Evolutionary conservation across 495 filamentous ascomycete species (phyloP), one percentile per base, ranked within the genome.

Genomic region (Zalerion maritima): DNA sequence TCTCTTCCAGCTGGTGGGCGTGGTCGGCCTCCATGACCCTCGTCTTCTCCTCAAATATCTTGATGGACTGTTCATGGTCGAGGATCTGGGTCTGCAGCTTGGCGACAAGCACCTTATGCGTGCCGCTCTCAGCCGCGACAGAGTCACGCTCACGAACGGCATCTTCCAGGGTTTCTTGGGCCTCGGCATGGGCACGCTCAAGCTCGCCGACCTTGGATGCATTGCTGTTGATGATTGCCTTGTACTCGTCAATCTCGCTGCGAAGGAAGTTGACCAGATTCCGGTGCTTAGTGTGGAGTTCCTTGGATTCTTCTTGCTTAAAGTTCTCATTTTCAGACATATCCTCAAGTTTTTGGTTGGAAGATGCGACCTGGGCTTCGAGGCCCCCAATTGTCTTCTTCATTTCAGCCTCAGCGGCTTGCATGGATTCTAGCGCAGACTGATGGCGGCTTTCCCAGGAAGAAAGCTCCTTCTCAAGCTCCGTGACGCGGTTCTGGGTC

Each of bases 401-500:
- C 38, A 94, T 71, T 39, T 78, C 60, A 26, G 67, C 60, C 55
- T 94, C 83, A 0, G 79, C 78, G 7, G 58, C 49, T 38, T 84
- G 71, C 57, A 93, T 68, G 4, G 73, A 71, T 22, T 76, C 65
- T 14, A 93, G 50, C 1, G 79, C 73, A 31, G 54, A 53, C 32
- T 75, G 58, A 47, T 96, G 84, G 51, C 77, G 80, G 18, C 50
- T 54, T 49, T 89, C 71, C 76, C 81, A 89, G 32, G 67, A 57
- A 3, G 55, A 58, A 15, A 94, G 64, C 39, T 96, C 84, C 3
- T 58, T 51, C 52, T 92, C 68, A n/a, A 97, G 67, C 19, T 70
- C 62, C 6, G 57, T 47, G 36, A 94, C 73, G 45, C 74, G 75
- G 44, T 71, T 57, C 10, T 72, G 61, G 17, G 78, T 68, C 19